A percentile compares a stretch with the other conserved stretches of the same genome.
These are phyloP conservation scores for Boletus speciosus DNA, from an alignment of 768 basidiomycete species.

Conservation along the genomic window DNA sequence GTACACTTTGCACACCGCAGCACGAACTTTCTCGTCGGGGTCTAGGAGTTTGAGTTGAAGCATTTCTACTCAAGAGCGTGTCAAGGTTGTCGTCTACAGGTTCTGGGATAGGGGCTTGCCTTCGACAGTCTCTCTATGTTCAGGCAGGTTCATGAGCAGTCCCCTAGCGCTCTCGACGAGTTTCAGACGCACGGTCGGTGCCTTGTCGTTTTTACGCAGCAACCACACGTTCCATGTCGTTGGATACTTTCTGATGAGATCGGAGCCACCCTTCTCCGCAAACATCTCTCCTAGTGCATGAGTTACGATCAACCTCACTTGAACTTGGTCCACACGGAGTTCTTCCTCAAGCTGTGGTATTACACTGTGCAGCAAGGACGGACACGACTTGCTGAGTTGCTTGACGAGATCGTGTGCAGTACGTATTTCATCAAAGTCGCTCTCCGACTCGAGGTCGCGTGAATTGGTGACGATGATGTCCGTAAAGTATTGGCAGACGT, in stretches of 20 bases:
- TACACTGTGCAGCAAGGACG: slow-evolving; percentile 80
- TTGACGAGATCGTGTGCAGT: slow-evolving; percentile 84
- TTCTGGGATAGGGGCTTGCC: slow-evolving; percentile 42
- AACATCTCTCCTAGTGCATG: slow-evolving; percentile 90
- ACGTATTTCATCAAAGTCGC: slow-evolving; percentile 65
- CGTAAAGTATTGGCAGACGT: slow-evolving; percentile 90
- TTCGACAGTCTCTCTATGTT: slow-evolving; percentile 68
- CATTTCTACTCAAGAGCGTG: slow-evolving; percentile 40
- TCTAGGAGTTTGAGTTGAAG: slow-evolving; percentile 69
- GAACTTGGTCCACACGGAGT: slow-evolving; percentile 68
- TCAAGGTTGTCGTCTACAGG: slow-evolving; percentile 1
- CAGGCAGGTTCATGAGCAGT: slow-evolving; percentile 62
- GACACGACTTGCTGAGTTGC: slow-evolving; percentile 74
- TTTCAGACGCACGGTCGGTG: slow-evolving; percentile 63
- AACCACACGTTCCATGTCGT: slow-evolving; percentile 86
- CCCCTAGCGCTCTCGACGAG: slow-evolving; percentile 70
- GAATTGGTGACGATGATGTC: slow-evolving; percentile 72
- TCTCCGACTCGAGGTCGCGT: slow-evolving; percentile 49
- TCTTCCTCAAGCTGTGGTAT: slow-evolving; percentile 93
- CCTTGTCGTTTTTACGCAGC: slow-evolving; percentile 73
- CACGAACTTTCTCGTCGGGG: slow-evolving; percentile 88
- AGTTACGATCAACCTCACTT: slow-evolving; percentile 76
- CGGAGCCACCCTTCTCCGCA: slow-evolving; percentile 65
- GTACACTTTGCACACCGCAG: slow-evolving; percentile 78
- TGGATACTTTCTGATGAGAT: slow-evolving; percentile 78